Base-by-base conservation (phyloP, 2,329 filamentous ascomycete genomes). In the Pseudogymnoascus sp. region DNA sequence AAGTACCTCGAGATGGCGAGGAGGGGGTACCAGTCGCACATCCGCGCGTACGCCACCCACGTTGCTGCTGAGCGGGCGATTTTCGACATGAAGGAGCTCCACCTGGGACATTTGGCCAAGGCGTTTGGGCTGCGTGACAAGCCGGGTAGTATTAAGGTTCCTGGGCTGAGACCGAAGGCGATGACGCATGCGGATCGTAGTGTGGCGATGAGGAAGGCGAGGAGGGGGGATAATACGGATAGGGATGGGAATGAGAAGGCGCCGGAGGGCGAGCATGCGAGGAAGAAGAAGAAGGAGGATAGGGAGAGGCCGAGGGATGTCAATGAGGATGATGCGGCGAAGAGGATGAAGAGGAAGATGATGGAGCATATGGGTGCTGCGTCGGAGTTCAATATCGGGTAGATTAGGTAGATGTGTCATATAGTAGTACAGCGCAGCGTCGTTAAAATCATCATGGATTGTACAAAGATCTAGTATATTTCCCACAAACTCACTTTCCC, bases 401-500 rank as follows among this genome's bases (percentile, higher is more conserved):
- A 61, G 59, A 38, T 31, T 2, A 37, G 6, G 31, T 21, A 38
- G 33, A 61, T 3, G 2, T 56, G n/a, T 56, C 6, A 56, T 1
- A 56, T 56, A 56, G 50, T 16, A 56, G 50, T 16, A 56, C 16
- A 56, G 50, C 50, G 50, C 50, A 56, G 50, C 50, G 50, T 33
- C 29, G 50, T 56, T 56, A 56, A 8, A 56, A 56, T 53, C 24
- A 56, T 56, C 10, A 56, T 56, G 1, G 11, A 13, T 13, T 33
- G 33, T 56, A 56, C 50, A 56, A 5, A 29, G 8, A 16, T 63
- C 38, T 42, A 93, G 74, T 95, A 99, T 64, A 97, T 86, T 77
- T 97, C 91, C 95, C 95, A 99, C 68, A 99, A 78, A 72, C 91
- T 96, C 66, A 97, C 85, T 74, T 96, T 96, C 16, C 93, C 95